Base-by-base conservation (phyloP, 768 basidiomycete species). In the Podaxis sp. region DNA sequence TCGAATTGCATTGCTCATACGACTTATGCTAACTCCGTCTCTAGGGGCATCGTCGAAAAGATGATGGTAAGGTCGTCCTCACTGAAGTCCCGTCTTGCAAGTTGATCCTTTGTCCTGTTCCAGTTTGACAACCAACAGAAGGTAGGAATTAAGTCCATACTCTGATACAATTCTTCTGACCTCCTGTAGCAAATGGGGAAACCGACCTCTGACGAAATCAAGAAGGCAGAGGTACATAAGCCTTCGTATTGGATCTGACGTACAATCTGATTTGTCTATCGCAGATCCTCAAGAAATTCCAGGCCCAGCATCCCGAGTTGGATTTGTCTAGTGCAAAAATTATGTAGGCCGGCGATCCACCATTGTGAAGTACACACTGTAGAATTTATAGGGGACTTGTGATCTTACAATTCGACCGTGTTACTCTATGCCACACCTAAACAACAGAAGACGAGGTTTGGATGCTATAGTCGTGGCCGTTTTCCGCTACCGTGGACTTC, bases 11-110 rank as follows among this genome's bases (percentile, higher is more conserved):
- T 49, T 36, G 27, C 25, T 43, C 37, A 55, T 56, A 4, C n/a
- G 13, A 33, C 43, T 38, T 29, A 29, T 22, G 46, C 46, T 55
- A 22, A 57, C 61, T 55, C 66, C 59, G 41, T 41, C 53, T 66
- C 2, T 69, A 93, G 97, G 66, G 94, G 92, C 2, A 91, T 99
- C 92, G 97, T 99, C 3, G 97, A 99, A 76, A 99, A 99, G 81
- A 99, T 99, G 97, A 98, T 99, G 96, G 96, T 96, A 77, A 68
- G 90, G 74, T 25, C 24, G 15, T 57, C 27, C 54, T 47, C 61
- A 36, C 54, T 15, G 59, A 29, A 51, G 27, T 51, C 24, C 52
- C 41, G 55, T 43, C 19, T 13, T 50, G 22, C 57, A 41, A 38
- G 41, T 55, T 63, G 54, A 65, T 63, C 6, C 51, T 33, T 25